A percentile compares a stretch with the other conserved stretches of the same genome.
These are phyloP conservation scores for Russula foetens DNA, from an alignment of 768 basidiomycete species.

Conservation along the genomic window DNA sequence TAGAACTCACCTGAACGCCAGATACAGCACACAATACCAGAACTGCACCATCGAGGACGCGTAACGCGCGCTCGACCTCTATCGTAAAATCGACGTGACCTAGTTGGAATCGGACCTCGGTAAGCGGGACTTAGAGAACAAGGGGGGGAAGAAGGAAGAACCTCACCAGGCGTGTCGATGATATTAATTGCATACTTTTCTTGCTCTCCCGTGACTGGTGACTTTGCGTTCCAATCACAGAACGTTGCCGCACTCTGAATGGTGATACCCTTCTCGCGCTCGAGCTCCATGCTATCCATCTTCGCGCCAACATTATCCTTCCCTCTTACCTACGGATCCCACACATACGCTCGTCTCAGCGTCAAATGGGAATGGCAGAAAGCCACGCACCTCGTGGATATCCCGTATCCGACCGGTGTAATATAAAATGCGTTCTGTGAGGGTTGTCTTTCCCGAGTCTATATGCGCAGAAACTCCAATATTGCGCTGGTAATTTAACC, in stretches of 20 bases:
- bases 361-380: not conserved
- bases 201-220: slow-evolving; percentile 51
- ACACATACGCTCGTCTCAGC: not conserved
- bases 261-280: slow-evolving; percentile 98
- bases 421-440: slow-evolving; percentile 92
- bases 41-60: slow-evolving; percentile 94
- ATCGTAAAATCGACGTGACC: slow-evolving; percentile 99
- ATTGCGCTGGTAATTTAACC: slow-evolving; percentile 77
- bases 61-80: slow-evolving; percentile 93
- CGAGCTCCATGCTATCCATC: slow-evolving; percentile 99
- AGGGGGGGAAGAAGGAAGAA: not conserved
- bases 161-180: slow-evolving; percentile 90
- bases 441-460: slow-evolving; percentile 95
- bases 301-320: slow-evolving; percentile 95
- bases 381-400: slow-evolving; percentile 81
- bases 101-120: slow-evolving; percentile 27
- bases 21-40: slow-evolving; percentile 95
- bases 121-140: not conserved
- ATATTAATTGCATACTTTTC: slow-evolving; percentile 94
- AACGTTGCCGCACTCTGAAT: slow-evolving; percentile 99
- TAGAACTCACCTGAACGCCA: slow-evolving; percentile 70
- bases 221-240: slow-evolving; percentile 84
- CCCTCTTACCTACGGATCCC: slow-evolving; percentile 63
- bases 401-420: slow-evolving; percentile 94
- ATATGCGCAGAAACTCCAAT: slow-evolving; percentile 96